phyloP scores from a whole-genome alignment of 345 rosid species.

The Camelina neglecta region DNA sequence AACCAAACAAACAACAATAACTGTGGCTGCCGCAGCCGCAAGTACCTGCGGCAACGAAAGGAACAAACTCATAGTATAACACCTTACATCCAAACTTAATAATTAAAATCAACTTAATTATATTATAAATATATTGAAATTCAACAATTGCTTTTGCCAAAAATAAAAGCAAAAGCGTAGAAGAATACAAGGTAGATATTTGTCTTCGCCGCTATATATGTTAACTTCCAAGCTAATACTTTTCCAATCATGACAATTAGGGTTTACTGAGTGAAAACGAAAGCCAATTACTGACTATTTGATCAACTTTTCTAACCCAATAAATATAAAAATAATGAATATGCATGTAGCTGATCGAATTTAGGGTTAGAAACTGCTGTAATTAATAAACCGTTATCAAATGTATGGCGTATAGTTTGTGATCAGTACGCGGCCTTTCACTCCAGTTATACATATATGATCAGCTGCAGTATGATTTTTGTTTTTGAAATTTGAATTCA shows the following conservation, averaged over 20 bases:
- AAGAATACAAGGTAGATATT: background rate
- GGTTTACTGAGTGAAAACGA: constrained; percentile 51
- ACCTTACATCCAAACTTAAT: background rate
- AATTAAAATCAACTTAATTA: background rate
- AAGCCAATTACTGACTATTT: constrained; percentile 26
- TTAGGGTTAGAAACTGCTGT: too few relatives aligned
- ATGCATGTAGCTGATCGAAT: too few relatives aligned
- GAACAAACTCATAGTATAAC: background rate
- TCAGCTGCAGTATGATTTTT: background rate
- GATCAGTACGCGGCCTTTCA: background rate
- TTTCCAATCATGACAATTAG: constrained; percentile 34
- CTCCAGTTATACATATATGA: constrained; percentile 3
- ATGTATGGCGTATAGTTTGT: background rate
- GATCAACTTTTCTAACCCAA: constrained; percentile 31
- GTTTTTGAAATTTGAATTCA: background rate
- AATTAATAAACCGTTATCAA: background rate
- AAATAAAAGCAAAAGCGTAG: constrained; percentile 7
- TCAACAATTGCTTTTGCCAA: background rate
- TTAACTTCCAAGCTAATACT: background rate
- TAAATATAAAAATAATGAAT: background rate
- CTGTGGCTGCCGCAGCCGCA: too few relatives aligned
- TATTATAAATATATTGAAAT: too few relatives aligned
- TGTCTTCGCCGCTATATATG: constrained; percentile 3
- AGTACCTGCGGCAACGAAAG: too few relatives aligned
- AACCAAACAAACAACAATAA: too few relatives aligned